Evolutionary conservation across 352 stramenopile species (phyloP), one percentile per base, ranked within the genome.

Genomic region (Pythium vanterpoolii): DNA sequence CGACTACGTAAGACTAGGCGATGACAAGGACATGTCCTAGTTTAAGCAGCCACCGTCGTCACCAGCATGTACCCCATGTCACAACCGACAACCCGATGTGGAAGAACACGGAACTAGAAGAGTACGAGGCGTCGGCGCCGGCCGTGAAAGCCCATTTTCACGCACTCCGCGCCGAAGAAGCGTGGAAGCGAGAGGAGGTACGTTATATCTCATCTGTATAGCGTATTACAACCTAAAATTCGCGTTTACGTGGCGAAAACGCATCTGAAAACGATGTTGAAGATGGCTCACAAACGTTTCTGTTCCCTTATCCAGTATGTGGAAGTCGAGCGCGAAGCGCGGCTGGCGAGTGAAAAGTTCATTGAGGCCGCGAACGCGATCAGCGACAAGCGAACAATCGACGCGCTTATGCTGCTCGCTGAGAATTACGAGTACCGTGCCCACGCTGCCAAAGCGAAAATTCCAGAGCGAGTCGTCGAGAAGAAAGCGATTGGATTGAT

Each of bases 81-180:
- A 62, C 23, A 31, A 53, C 14, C 39, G 48, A 24, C 46, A n/a
- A n/a, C n/a, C 39, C 48, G 40, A 81, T 81, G 64, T 85, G 73
- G 76, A 87, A 87, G 48, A 72, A 77, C 50, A 66, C 69, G 1
- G 76, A 86, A 60, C 73, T 70, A 50, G 81, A 89, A 66, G 83
- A 90, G 47, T 90, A 87, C 59, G 81, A 87, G 70, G 77, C 69
- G 42, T 81, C 79, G 31, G 66, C 83, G 54, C 81, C 80, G 33
- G 83, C 79, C 40, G 83, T 93, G 27, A 83, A 93, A 72, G 83
- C 83, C 47, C 83, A 93, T 71, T 90, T 88, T 62, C 81, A 93
- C 66, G 83, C 83, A 1, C 62, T 89, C 18, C 79, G 77, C 33
- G 69, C 78, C 18, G 83, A 93, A 43, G 74, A 90, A 28, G 79